Base-by-base conservation (phyloP, 1,139 yeast species). In the Scheffersomyces segobiensis region DNA sequence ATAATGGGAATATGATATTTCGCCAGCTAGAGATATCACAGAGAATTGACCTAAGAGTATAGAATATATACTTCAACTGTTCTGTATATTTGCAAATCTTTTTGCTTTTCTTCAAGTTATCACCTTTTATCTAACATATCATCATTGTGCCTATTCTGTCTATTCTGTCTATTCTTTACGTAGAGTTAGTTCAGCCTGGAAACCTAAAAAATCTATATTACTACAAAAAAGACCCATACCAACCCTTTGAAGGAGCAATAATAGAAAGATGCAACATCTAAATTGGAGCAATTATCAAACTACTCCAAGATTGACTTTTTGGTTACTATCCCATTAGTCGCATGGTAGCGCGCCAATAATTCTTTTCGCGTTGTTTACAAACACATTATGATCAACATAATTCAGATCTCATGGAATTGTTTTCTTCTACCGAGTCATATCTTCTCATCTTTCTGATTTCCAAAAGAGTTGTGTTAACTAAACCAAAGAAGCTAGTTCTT, bases 311-410 rank as follows among this genome's bases (percentile, higher is more conserved):
- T 32, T 10, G 42, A 3, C 17, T 32, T 32, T 32, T 17, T 32
- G 42, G 17, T 10, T 32, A 12, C 42, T 14, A 32, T 32, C 2
- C 12, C 3, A 14, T 12, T 14, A 10, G 14, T 10, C 17, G 8
- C 17, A 32, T 32, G 42, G 42, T 32, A 32, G 42, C 42, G 50
- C 50, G 26, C n/a, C 19, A 20, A 20, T 5, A 10, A 3, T 47
- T 20, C n/a, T 52, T 39, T 52, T 52, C 65, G 66, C 66, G 63
- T 63, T 65, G 67, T 65, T 65, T 65, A 65, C 67, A 65, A 62
- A 59, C 52, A 52, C 51, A 32, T 10, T 32, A 12, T 32, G 42
- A 32, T 10, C 42, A 32, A 32, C 42, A 2, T 32, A 32, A 4
- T 32, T 12, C 3, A 32, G 42, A 10, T 32, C 42, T 32, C 42